phyloP scores from a whole-genome alignment of 805 yeast species.

The Ogataea salicorniae region DNA sequence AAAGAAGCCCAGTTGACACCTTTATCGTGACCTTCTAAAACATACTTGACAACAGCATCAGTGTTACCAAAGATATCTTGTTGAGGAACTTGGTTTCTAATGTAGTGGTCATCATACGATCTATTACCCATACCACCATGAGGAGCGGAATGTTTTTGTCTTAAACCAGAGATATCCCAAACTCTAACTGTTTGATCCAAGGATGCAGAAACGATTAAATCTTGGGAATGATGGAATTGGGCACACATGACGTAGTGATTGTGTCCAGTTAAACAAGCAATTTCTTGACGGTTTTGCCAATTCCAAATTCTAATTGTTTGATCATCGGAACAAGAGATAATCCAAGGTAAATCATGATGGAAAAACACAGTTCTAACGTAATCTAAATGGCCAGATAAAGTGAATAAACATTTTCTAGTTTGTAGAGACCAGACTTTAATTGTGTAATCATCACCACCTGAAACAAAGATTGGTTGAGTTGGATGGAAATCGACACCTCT shows the following conservation, averaged over 20 bases:
- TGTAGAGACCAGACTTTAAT: slow-evolving; percentile 95
- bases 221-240: slow-evolving; percentile 94
- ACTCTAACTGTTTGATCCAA: slow-evolving; percentile 98
- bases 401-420: slow-evolving; percentile 85
- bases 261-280: slow-evolving; percentile 96
- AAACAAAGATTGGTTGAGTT: slow-evolving; percentile 93
- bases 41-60: slow-evolving; percentile 92
- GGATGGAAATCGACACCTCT: slow-evolving; percentile 95
- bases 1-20: slow-evolving; percentile 99
- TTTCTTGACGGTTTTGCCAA: slow-evolving; percentile 98
- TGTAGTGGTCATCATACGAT: slow-evolving; percentile 46
- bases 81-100: slow-evolving; percentile 62
- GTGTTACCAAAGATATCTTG: slow-evolving; percentile 93
- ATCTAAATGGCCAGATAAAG: slow-evolving; percentile 90
- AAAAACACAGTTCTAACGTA: slow-evolving; percentile 91
- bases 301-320: slow-evolving; percentile 99
- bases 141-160: slow-evolving; percentile 89
- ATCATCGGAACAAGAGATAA: slow-evolving; percentile 92
- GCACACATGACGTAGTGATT: slow-evolving; percentile 98
- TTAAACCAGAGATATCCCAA: slow-evolving; percentile 95
- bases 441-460: slow-evolving; percentile 96
- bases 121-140: slow-evolving; percentile 32
- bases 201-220: slow-evolving; percentile 90
- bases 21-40: slow-evolving; percentile 95
- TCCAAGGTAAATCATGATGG: slow-evolving; percentile 97